Evolutionary conservation across 2,329 filamentous ascomycete species (phyloP), one percentile per base, ranked within the genome.

Genomic region (Myriosclerotinia duriaeana): DNA sequence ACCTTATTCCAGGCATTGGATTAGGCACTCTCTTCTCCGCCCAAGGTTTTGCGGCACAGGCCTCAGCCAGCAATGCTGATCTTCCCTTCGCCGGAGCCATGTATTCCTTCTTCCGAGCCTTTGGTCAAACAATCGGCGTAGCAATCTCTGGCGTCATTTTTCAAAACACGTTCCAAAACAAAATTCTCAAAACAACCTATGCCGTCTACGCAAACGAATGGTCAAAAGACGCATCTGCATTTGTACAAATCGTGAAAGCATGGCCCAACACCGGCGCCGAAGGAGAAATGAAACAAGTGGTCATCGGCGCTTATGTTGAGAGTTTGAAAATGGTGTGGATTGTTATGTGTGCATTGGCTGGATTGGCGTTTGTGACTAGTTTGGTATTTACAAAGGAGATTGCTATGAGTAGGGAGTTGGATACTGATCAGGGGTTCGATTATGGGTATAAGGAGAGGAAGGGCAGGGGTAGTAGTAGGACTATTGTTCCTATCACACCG

Each of bases 21-120:
- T 80, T 84, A 3, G 89, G 88, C 2, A 81, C 89, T 53, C 78
- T 90, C 2, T 88, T 89, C 76, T 84, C 88, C 0, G 79, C 83
- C 9, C 83, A 88, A 77, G 81, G 80, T 0, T 84, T 89, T 52
- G 82, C 85, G 1, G 82, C 89, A 17, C 88, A 91, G 74, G 86
- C 87, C 17, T 81, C 86, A 0, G 81, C 83, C 2, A 79, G 80
- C 1, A 81, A 81, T 67, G 79, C 80, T 59, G 83, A 88, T 71
- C 82, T 87, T 50, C 82, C 85, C 2, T 84, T 85, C 66, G 84
- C 86, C 0, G 82, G 83, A 0, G 86, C 84, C 17, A 84, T 90
- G 79, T 89, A 87, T 76, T 84, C 83, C 60, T 91, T 91, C 78
- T 83, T 88, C 73, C 84, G 87, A 17, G 81, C 83, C 1, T 82